Evolutionary conservation across 1,284 basidiomycete species (phyloP).

Genomic region (Kwoniella shivajii): DNA sequence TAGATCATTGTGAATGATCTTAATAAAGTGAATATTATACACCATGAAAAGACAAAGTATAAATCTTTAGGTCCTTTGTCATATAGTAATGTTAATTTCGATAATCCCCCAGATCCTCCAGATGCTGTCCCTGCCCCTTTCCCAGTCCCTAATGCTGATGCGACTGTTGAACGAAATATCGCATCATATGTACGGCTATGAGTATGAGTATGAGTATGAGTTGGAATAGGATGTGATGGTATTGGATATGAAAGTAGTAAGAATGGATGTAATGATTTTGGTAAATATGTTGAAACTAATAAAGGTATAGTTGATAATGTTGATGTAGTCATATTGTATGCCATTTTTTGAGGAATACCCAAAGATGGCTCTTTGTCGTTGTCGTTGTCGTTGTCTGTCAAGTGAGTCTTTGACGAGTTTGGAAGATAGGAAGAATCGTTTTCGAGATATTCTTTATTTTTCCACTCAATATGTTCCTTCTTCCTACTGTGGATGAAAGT

Average conservation of each 20-base stretch:
- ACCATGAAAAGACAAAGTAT: constrained; percentile 70
- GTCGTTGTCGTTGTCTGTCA: background rate
- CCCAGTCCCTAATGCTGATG: background rate
- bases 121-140: too few relatives aligned
- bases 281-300: constrained; percentile 26
- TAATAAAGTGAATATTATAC: constrained; percentile 73
- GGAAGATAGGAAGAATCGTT: background rate
- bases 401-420: background rate
- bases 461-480: too few relatives aligned
- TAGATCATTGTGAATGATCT: constrained; percentile 73
- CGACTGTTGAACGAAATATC: background rate
- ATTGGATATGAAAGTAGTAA: constrained; percentile 73
- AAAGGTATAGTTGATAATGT: constrained; percentile 16
- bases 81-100: constrained; percentile 55
- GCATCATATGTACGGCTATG: too few relatives aligned
- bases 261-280: constrained; percentile 60
- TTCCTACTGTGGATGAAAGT: too few relatives aligned
- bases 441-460: too few relatives aligned
- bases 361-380: background rate
- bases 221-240: constrained; percentile 32
- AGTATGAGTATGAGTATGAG: background rate
- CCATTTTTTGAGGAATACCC: constrained; percentile 17
- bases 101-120: too few relatives aligned
- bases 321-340: constrained; percentile 20
- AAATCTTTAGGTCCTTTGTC: constrained; percentile 69